These are phyloP conservation scores for Fusarium sp. DNA, from an alignment of 2,329 filamentous ascomycete genomes.

Conservation along the genomic window DNA sequence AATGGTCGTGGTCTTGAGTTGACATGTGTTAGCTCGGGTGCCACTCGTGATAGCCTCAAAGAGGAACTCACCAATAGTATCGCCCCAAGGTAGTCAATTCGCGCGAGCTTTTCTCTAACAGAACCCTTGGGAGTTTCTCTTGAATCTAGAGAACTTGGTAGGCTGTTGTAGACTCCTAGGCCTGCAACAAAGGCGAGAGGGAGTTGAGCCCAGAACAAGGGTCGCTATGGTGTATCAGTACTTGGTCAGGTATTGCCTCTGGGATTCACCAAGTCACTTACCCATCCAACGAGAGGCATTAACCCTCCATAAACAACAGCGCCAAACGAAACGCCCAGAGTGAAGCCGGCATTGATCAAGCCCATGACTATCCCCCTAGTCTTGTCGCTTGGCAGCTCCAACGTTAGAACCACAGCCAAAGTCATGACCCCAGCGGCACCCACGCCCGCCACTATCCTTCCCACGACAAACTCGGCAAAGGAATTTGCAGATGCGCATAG, in stretches of 20 bases:
- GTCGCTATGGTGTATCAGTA: slow-evolving; percentile 59
- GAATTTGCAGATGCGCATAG: slow-evolving; percentile 70
- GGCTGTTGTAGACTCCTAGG: slow-evolving; percentile 69
- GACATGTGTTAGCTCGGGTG: slow-evolving; percentile 5
- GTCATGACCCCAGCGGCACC: slow-evolving; percentile 80
- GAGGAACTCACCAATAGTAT: slow-evolving; percentile 64
- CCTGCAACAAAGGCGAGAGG: slow-evolving; percentile 72
- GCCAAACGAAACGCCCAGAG: slow-evolving; percentile 75
- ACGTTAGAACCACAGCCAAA: slow-evolving; percentile 77
- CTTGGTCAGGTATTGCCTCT: neutral
- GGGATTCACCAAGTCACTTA: slow-evolving; percentile 50
- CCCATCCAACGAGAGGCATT: slow-evolving; percentile 75
- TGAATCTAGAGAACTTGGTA: slow-evolving; percentile 59
- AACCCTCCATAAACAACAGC: slow-evolving; percentile 76
- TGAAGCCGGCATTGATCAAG: slow-evolving; percentile 78
- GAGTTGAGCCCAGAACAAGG: slow-evolving; percentile 78
- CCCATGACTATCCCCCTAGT: slow-evolving; percentile 79
- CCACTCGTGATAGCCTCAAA: neutral
- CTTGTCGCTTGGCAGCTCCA: slow-evolving; percentile 77
- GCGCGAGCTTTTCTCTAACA: slow-evolving; percentile 64
- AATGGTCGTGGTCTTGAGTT: slow-evolving; percentile 67
- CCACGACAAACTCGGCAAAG: slow-evolving; percentile 73
- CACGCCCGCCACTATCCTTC: slow-evolving; percentile 73
- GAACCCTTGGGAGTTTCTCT: slow-evolving; percentile 39
- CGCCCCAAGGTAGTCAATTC: slow-evolving; percentile 81